Evolutionary conservation across 805 yeast species (phyloP).

Genomic region (Zygoascus tannicola): DNA sequence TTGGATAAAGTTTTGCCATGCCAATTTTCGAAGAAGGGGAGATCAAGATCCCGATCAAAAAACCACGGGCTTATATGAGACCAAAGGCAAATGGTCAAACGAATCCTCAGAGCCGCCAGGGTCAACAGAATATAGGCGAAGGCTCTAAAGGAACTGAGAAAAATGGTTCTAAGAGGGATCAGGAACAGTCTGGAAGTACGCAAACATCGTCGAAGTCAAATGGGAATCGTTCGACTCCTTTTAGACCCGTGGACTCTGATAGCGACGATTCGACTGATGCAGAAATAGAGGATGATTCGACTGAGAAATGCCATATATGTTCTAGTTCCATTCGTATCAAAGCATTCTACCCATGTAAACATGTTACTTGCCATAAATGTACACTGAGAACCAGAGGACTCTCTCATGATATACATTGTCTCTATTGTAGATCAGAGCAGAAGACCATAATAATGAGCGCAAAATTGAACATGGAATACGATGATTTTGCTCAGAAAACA

Average conservation of each 20-base stretch:
- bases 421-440: conserved; percentile 73
- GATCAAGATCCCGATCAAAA: too few species aligned
- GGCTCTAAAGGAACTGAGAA: too few species aligned
- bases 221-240: too few species aligned
- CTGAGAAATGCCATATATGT: conserved; percentile 66
- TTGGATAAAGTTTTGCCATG: too few species aligned
- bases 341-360: conserved; percentile 76
- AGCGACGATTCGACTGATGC: neutral
- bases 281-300: neutral
- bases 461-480: conserved; percentile 29
- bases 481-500: conserved; percentile 29
- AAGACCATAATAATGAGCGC: conserved; percentile 50
- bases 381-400: conserved; percentile 74
- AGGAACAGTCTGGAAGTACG: too few species aligned
- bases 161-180: too few species aligned
- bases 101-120: too few species aligned
- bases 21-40: too few species aligned
- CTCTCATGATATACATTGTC: conserved; percentile 63
- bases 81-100: too few species aligned
- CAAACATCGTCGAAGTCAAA: too few species aligned
- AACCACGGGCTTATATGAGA: too few species aligned
- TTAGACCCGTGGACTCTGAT: neutral
- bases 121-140: too few species aligned
- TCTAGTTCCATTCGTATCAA: conserved; percentile 58
- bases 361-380: conserved; percentile 75